Evolutionary conservation across 345 rosid species (phyloP).

Genomic region (Eucalyptus cloeziana): DNA sequence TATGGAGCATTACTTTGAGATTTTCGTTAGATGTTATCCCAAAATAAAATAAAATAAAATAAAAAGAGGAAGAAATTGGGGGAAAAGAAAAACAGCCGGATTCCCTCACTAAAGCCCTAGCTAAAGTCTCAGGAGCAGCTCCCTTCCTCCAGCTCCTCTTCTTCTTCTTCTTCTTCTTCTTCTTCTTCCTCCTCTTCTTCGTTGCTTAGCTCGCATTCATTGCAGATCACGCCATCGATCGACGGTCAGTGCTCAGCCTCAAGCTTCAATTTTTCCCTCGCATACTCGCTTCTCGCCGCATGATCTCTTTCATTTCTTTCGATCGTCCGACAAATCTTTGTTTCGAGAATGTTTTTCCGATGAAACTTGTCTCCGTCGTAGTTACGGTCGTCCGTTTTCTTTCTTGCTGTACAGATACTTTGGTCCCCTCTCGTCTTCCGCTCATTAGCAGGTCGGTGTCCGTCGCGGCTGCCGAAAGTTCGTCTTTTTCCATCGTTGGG

Average conservation of each 20-base stretch:
- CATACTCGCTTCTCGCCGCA: not conserved
- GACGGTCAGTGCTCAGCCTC: not conserved
- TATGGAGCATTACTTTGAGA: not conserved
- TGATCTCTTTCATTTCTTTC: not conserved
- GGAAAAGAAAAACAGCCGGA: not conserved
- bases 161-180: not conserved
- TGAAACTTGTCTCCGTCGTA: not conserved
- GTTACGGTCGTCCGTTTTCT: not conserved
- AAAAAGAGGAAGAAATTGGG: not conserved
- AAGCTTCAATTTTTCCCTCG: constrained; percentile 5
- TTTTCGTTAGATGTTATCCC: not conserved
- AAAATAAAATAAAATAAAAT: not conserved
- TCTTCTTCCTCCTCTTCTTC: not conserved
- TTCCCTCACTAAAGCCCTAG: not conserved
- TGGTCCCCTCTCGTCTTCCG: not conserved
- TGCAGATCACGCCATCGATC: not conserved
- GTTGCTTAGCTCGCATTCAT: not conserved
- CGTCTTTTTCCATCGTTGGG: not conserved
- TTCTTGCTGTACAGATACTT: constrained; percentile 24
- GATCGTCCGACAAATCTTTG: not conserved
- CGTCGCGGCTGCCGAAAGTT: constrained; percentile 6
- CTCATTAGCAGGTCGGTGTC: not conserved
- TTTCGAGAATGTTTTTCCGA: not conserved
- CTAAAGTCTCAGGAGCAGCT: not conserved
- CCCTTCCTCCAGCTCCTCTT: not conserved